Percentiles rank a stretch among this genome's conserved stretches.
These are phyloP conservation scores for Ustilago loliicola DNA, from an alignment of 1,284 basidiomycete genomes.

Conservation along the genomic window DNA sequence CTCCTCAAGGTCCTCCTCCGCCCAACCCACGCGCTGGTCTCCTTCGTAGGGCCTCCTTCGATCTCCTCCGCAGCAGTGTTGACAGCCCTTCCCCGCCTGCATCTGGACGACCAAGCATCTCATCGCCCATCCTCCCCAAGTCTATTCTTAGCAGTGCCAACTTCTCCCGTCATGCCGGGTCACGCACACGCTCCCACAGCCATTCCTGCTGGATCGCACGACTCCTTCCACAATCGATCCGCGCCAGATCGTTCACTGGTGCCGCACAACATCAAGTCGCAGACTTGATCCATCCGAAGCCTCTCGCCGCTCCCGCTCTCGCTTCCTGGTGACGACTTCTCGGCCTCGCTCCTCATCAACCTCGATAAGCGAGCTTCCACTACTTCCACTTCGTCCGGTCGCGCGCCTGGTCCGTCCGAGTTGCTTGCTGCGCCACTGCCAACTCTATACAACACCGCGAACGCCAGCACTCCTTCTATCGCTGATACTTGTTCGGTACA, in stretches of 20 bases:
- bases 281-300: constrained; percentile 22
- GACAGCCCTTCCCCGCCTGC: constrained; percentile 17
- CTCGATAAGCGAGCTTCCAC: constrained; percentile 36
- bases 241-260: constrained; percentile 22
- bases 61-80: constrained; percentile 21
- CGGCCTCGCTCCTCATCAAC: constrained; percentile 32
- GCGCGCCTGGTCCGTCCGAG: constrained; percentile 44
- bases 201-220: neutral
- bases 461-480: constrained; percentile 28
- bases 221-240: constrained; percentile 15
- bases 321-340: constrained; percentile 25
- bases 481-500: constrained; percentile 39
- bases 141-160: constrained; percentile 21
- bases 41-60: constrained; percentile 33
- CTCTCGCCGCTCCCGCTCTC: constrained; percentile 31
- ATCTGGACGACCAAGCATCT: constrained; percentile 24
- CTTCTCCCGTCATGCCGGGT: neutral
- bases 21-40: constrained; percentile 18
- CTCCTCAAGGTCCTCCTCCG: constrained; percentile 23
- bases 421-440: constrained; percentile 22
- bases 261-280: constrained; percentile 25
- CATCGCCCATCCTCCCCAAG: constrained; percentile 31
- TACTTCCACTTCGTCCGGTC: constrained; percentile 32
- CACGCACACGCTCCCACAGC: neutral
- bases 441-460: constrained; percentile 10